These are phyloP conservation scores for Backusella mclennaniae DNA, from an alignment of 192 early-diverging fungal genomes.

Conservation along the genomic window DNA sequence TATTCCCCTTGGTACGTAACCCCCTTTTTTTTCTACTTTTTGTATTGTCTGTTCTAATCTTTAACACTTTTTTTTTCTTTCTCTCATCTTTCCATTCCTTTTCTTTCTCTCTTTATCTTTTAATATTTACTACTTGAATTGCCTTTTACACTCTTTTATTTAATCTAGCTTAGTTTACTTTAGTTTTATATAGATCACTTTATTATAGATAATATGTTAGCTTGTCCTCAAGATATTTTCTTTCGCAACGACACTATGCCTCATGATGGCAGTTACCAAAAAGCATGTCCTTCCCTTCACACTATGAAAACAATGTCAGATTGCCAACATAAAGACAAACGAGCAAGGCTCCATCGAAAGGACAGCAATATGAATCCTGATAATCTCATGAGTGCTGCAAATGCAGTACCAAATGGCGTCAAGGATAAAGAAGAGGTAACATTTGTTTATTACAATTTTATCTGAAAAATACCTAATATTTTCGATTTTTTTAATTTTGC, in stretches of 20 bases:
- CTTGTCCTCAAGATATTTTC: conserved; percentile 34
- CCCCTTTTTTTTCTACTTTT: not conserved
- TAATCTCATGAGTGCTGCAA: not conserved
- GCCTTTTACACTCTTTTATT: not conserved
- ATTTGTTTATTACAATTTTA: not conserved
- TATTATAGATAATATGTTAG: conserved; percentile 22
- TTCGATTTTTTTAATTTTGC: not conserved
- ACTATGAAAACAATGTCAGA: not conserved
- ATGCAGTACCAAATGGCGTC: not conserved
- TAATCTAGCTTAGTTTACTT: not conserved
- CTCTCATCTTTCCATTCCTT: conserved; percentile 5
- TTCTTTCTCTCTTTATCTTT: conserved; percentile 12
- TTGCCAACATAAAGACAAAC: conserved; percentile 11
- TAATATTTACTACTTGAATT: conserved; percentile 6
- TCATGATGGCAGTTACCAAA: not conserved
- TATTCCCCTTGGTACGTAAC: conserved; percentile 6
- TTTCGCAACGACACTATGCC: conserved; percentile 18
- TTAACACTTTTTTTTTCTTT: not conserved
- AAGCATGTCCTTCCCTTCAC: not conserved
- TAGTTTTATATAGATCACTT: not conserved
- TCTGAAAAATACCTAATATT: not conserved
- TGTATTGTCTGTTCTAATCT: not conserved
- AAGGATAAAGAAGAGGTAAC: conserved; percentile 30
- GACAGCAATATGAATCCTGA: not conserved
- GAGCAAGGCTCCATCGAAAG: conserved; percentile 12